Conservation (phyloP, 2,329 filamentous ascomycete genomes). For the Capronia epimyces region DNA sequence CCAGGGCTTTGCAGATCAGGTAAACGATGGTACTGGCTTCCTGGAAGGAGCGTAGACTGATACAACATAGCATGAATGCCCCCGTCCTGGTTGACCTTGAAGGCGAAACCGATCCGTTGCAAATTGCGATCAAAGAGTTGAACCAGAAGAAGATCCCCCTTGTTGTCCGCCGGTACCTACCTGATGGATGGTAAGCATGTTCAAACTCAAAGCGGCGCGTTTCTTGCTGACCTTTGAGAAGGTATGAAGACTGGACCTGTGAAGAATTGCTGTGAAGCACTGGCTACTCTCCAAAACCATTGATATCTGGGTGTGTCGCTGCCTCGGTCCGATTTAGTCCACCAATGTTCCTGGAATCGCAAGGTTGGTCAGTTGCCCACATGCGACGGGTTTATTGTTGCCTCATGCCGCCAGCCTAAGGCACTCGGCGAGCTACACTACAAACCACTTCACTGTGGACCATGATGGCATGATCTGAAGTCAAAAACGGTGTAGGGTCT, state of each 20-base stretch:
- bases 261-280: conserved; percentile 69
- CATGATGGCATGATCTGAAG: background rate
- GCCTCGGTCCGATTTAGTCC: background rate
- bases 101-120: conserved; percentile 93
- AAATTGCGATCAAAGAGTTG: conserved; percentile 96
- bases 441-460: too few species aligned
- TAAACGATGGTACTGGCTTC: conserved; percentile 34
- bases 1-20: conserved; percentile 92
- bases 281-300: background rate
- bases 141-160: conserved; percentile 97
- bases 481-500: background rate
- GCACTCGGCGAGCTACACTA: background rate
- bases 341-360: background rate
- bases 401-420: background rate
- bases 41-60: background rate
- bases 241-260: conserved; percentile 98
- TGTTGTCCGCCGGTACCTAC: conserved; percentile 89
- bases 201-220: background rate
- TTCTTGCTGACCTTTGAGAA: conserved; percentile 37
- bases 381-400: background rate
- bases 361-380: too few species aligned
- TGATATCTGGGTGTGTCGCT: background rate
- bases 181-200: conserved; percentile 79
- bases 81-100: conserved; percentile 94
- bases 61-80: conserved; percentile 76